These are phyloP conservation scores for Elsinoe perseae DNA, from an alignment of 2,329 filamentous ascomycete genomes.

Conservation along the genomic window DNA sequence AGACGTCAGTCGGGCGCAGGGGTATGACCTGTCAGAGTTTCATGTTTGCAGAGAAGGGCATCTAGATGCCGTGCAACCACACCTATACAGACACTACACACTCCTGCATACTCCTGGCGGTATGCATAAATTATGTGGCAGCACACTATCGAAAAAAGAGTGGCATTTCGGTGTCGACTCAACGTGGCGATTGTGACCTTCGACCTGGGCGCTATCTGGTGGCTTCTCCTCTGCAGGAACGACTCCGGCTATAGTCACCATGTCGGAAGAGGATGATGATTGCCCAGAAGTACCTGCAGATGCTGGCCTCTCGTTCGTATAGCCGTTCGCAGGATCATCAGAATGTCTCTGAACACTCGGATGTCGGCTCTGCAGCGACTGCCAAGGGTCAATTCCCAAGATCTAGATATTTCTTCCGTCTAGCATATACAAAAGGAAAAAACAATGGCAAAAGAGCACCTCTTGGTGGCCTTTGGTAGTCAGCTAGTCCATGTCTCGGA, in stretches of 20 bases:
- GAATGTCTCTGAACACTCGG: not conserved
- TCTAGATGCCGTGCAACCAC: constrained; percentile 9
- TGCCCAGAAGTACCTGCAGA: constrained; percentile 13
- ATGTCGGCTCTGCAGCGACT: not conserved
- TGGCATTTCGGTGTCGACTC: not conserved
- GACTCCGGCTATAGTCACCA: constrained; percentile 5
- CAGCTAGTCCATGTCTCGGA: constrained; percentile 9
- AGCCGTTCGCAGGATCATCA: not conserved
- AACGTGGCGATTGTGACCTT: not conserved
- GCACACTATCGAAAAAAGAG: not conserved
- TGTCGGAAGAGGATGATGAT: not conserved
- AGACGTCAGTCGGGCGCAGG: constrained; percentile 11
- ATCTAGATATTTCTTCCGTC: not conserved
- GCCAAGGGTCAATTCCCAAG: not conserved
- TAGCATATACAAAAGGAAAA: not conserved
- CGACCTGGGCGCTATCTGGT: not conserved
- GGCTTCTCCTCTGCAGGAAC: constrained; percentile 10
- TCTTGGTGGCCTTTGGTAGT: not conserved
- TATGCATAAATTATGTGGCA: not conserved
- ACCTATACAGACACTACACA: not conserved
- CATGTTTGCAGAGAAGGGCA: constrained; percentile 1
- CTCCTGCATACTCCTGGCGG: not conserved
- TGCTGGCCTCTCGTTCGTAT: constrained; percentile 2
- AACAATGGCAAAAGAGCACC: not conserved
- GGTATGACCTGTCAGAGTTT: constrained; percentile 10